Percentiles rank a stretch among this genome's conserved stretches.
phyloP scores from a whole-genome alignment of 805 yeast genomes.

The Peterozyma xylosa region DNA sequence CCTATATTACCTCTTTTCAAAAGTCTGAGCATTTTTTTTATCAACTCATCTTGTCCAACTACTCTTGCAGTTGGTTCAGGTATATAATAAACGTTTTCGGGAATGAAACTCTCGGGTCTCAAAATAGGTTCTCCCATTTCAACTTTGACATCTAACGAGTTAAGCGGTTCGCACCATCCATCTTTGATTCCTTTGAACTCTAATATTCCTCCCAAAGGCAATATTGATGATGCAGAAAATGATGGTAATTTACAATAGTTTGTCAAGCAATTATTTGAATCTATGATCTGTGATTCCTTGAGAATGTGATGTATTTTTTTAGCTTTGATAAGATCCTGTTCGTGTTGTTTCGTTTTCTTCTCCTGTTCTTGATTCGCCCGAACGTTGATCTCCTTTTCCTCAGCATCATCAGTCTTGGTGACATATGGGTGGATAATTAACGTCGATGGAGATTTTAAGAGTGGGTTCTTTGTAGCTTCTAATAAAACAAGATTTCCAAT shows the following conservation, averaged over 20 bases:
- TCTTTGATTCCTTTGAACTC: conserved; percentile 36
- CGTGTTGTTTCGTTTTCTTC: conserved; percentile 14
- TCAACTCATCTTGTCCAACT: conserved; percentile 49
- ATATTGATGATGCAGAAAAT: conserved; percentile 23
- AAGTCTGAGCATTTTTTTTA: conserved; percentile 30
- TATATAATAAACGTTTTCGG: conserved; percentile 10
- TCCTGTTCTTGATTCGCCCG: conserved; percentile 13
- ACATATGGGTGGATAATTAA: conserved; percentile 49
- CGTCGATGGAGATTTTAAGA: conserved; percentile 25
- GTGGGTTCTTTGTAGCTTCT: conserved; percentile 33
- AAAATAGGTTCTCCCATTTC: conserved; percentile 45
- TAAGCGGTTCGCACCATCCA: conserved; percentile 37
- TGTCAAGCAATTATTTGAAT: conserved; percentile 32
- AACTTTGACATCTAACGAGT: conserved; percentile 27
- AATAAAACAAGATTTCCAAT: conserved; percentile 50
- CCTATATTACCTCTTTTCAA: conserved; percentile 43
- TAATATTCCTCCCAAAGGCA: conserved; percentile 57
- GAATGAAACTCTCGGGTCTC: conserved; percentile 32
- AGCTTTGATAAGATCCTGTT: conserved; percentile 14
- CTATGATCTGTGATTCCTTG: conserved; percentile 8
- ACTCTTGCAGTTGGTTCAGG: conserved; percentile 16
- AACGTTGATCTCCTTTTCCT: conserved; percentile 9
- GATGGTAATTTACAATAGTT: conserved; percentile 45
- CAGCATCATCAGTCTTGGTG: conserved; percentile 15
- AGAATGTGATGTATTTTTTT: conserved; percentile 12